Base-by-base conservation (phyloP, 768 basidiomycete genomes). In the Coprinopsis marcescibilis region DNA sequence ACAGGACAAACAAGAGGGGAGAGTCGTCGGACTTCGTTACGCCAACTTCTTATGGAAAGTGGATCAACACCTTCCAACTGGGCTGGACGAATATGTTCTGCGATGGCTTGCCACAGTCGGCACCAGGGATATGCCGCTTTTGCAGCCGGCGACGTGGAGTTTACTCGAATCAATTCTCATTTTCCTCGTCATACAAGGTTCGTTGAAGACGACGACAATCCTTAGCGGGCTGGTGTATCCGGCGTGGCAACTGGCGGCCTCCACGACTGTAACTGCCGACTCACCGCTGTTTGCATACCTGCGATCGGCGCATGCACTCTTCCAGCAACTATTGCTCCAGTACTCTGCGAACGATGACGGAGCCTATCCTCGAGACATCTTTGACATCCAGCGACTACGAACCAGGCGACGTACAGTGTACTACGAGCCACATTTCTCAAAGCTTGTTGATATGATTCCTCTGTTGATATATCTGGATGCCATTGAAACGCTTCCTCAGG, bases 221-320 rank as follows among this genome's bases (percentile, higher is more conserved):
- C 64, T 92, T 30, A 67, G 73, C 45, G 86, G 87, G 12, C 61
- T 92, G 14, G 75, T 89, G n/a, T 89, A 87, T 59, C 86, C 85
- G 15, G 78, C 81, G 3, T 92, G 88, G 89, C 67, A 72, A 41
- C 65, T 75, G 17, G 76, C 70, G n/a, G 76, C 80, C 11, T 43
- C 30, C 15, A 26, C 41, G 8, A 62, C 64, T 8, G 58, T 68
- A 34, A 56, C 64, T 1, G 54, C 60, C 0, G 65, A 68, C 30
- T 69, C 74, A 45, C 65, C 65, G 0, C 61, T 66, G 20, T 56
- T 70, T n/a, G 60, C 70, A 3, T 79, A 81, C 45, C 65, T 91
- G 23, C 68, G 67, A 29, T 77, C 83, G 5, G 80, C 82, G 17
- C 89, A 85, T 52, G 64, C 65, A 7, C 64, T 90, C 20, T 85